Evolutionary conservation across 225 moss, liverwort and hornwort genomes (phyloP), one percentile per base, ranked within the genome.

Genomic region (Sphagnum tenellum): DNA sequence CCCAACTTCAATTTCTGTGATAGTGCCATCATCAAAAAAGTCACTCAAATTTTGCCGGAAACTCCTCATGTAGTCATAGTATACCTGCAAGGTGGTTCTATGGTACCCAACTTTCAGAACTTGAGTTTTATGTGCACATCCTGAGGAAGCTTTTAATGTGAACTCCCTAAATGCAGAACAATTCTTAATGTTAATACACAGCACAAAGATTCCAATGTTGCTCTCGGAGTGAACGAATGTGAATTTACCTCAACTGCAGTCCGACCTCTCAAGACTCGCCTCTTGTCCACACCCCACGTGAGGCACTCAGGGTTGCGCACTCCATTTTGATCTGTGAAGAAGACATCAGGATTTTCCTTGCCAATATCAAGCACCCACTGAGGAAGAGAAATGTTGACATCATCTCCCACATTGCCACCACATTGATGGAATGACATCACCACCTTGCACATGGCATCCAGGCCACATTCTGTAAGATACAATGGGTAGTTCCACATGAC

Each of bases 381-480:
- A 4, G 81, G 81, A 4, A 81, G 55, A 7, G 74, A 2, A 44
- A 81, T 77, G 45, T 81, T 71, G 60, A 72, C 74, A 70, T 81
- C 81, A 44, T 81, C 81, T 4, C 81, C 81, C 8, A 81, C 81
- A 61, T 81, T 81, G 45, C 81, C 81, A 66, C 81, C 81, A 61
- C 81, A 81, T 64, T 81, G 77, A 64, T 81, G 81, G 45, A 81
- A 77, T 49, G 81, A 77, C 81, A 81, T 81, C 45, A 81, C 81
- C 45, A 81, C 81, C 78, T 78, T 11, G 3, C 10, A 52, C 52
- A 52, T 52, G 7, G 7, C 52, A 52, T 6, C 52, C 52, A 52
- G 6, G 52, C 52, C 52, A 61, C 3, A 8, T 9, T 52, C 0
- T 52, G 52, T 52, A 5, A 9, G 9, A 52, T 52, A 52, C 52